Conservation (phyloP, 1,139 yeast species). For the Wickerhamomyces sp. region DNA sequence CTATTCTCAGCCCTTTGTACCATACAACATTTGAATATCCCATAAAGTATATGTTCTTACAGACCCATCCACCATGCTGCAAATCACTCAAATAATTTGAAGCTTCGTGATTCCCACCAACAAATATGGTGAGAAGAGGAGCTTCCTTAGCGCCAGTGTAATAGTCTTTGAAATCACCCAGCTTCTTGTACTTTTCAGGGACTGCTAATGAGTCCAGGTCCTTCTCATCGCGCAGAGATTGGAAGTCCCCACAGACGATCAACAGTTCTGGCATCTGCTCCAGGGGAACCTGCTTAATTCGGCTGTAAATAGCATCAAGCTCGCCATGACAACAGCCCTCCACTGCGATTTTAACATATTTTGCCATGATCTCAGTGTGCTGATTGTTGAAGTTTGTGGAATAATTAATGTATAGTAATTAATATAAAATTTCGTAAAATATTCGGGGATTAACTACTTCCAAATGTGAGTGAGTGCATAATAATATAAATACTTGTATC, state of each 20-base stretch:
- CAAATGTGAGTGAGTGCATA: background rate
- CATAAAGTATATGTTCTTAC: conserved; percentile 82
- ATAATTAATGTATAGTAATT: no score
- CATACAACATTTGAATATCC: conserved; percentile 77
- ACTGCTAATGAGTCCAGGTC: conserved; percentile 62
- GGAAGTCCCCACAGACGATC: conserved; percentile 82
- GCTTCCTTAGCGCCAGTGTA: conserved; percentile 59
- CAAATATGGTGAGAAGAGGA: conserved; percentile 72
- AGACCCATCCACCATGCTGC: conserved; percentile 91
- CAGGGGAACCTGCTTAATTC: conserved; percentile 23
- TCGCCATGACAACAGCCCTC: conserved; percentile 97
- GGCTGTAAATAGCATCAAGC: conserved; percentile 53
- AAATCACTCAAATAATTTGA: conserved; percentile 72
- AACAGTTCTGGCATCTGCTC: conserved; percentile 51
- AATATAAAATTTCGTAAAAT: no score
- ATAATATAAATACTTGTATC: background rate
- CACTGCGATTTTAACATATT: conserved; percentile 47
- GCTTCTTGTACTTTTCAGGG: conserved; percentile 47
- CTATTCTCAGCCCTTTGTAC: conserved; percentile 70
- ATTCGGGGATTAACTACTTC: no score
- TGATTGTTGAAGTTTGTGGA: no score
- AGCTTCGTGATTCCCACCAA: conserved; percentile 96
- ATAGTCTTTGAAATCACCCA: conserved; percentile 80
- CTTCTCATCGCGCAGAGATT: conserved; percentile 51
- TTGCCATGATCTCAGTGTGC: background rate